Evolutionary conservation across 192 early-diverging fungal species (phyloP).

Genomic region (Backusella circina): DNA sequence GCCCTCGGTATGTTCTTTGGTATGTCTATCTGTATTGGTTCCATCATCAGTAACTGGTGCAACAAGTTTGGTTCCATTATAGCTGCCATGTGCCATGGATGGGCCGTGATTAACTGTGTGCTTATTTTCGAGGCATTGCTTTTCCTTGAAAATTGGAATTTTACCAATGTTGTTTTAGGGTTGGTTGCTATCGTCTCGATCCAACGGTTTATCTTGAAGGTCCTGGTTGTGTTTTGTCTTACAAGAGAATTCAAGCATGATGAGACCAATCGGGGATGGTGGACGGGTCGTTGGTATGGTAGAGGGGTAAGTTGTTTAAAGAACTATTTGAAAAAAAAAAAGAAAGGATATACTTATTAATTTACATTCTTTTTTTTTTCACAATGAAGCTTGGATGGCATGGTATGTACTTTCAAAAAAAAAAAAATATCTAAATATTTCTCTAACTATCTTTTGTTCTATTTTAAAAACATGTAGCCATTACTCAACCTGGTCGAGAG

Average conservation of each 20-base stretch:
- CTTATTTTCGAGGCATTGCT: conserved; percentile 61
- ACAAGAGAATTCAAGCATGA: conserved; percentile 83
- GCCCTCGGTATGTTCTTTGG: conserved; percentile 57
- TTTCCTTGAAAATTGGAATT: conserved; percentile 64
- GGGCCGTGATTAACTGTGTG: conserved; percentile 60
- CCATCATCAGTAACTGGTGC: conserved; percentile 58
- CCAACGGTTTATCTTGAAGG: conserved; percentile 66
- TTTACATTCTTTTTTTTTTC: background rate
- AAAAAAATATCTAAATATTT: background rate
- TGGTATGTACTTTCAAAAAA: conserved; percentile 18
- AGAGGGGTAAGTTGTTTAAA: conserved; percentile 56
- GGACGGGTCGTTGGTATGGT: conserved; percentile 82
- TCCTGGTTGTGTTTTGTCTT: conserved; percentile 65
- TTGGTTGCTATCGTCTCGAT: conserved; percentile 63
- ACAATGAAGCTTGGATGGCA: conserved; percentile 34
- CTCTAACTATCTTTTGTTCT: background rate
- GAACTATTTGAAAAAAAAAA: background rate
- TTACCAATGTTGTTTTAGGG: conserved; percentile 60
- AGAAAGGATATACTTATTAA: background rate
- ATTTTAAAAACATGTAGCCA: conserved; percentile 35
- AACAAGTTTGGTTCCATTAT: conserved; percentile 71
- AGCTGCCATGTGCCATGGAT: conserved; percentile 60
- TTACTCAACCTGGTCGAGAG: conserved; percentile 76
- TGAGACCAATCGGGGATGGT: conserved; percentile 82
- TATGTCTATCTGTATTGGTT: conserved; percentile 61